Evolutionary conservation across 176 grass and related monocot genomes (phyloP).

Genomic region (Zea mays): Zm-B73-REFERENCE-NAM-5.0 NC_050097.1:133678501-133679000

Average conservation of each 20-base stretch:
- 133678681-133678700: conserved; percentile 98
- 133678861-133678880: conserved; percentile 83
- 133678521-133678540: conserved; percentile 91
- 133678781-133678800: conserved; percentile 71
- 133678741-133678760: conserved; percentile 92
- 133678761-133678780: conserved; percentile 85
- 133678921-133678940: conserved; percentile 77
- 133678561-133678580: conserved; percentile 64
- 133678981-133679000: background rate
- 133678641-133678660: conserved; percentile 87
- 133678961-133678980: conserved; percentile 7
- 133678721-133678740: conserved; percentile 94
- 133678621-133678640: conserved; percentile 97
- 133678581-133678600: conserved; percentile 66
- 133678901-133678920: conserved; percentile 93
- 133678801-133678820: conserved; percentile 90
- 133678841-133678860: conserved; percentile 78
- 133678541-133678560: conserved; percentile 84
- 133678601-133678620: conserved; percentile 58
- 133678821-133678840: conserved; percentile 91
- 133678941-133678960: conserved; percentile 92
- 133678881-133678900: conserved; percentile 85
- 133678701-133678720: conserved; percentile 98
- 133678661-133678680: conserved; percentile 75
- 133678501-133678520: conserved; percentile 88